phyloP scores from a whole-genome alignment of 2,329 filamentous ascomycete species.

The Colletotrichum spaethianum region DNA sequence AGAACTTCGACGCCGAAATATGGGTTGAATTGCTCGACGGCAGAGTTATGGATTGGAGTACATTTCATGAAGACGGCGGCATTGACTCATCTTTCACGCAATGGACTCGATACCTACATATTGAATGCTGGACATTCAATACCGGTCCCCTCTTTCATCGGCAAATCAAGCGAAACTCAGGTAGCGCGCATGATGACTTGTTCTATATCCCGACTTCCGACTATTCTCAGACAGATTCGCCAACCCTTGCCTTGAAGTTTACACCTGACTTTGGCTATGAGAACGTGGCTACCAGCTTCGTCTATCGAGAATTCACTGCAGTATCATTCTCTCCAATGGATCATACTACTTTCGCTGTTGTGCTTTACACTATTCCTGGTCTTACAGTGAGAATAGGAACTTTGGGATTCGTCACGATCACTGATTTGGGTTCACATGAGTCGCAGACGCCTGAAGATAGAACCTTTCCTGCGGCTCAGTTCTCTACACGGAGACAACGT shows the following conservation, averaged over 20 bases:
- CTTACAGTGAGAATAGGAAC: slow-evolving; percentile 1
- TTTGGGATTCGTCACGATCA: neutral
- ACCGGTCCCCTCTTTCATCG: neutral
- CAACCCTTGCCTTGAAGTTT: neutral
- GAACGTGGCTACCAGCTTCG: neutral
- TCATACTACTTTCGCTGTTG: slow-evolving; percentile 4
- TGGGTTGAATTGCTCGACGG: neutral
- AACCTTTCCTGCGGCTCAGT: neutral
- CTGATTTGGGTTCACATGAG: slow-evolving; percentile 8
- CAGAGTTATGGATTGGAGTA: neutral
- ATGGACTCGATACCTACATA: slow-evolving; percentile 9
- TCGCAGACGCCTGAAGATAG: neutral
- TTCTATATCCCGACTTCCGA: neutral
- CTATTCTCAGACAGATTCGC: neutral
- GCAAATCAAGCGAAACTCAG: neutral
- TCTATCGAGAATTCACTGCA: neutral
- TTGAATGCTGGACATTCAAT: slow-evolving; percentile 15
- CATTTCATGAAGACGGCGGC: neutral
- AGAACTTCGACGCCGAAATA: slow-evolving; percentile 4
- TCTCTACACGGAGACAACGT: neutral
- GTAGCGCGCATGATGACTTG: neutral
- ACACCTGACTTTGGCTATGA: slow-evolving; percentile 4
- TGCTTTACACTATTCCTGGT: slow-evolving; percentile 2
- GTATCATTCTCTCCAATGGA: slow-evolving; percentile 5
- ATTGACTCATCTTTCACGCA: neutral